phyloP scores from a whole-genome alignment of 805 yeast species.

The Metschnikowia reukaufii region DNA sequence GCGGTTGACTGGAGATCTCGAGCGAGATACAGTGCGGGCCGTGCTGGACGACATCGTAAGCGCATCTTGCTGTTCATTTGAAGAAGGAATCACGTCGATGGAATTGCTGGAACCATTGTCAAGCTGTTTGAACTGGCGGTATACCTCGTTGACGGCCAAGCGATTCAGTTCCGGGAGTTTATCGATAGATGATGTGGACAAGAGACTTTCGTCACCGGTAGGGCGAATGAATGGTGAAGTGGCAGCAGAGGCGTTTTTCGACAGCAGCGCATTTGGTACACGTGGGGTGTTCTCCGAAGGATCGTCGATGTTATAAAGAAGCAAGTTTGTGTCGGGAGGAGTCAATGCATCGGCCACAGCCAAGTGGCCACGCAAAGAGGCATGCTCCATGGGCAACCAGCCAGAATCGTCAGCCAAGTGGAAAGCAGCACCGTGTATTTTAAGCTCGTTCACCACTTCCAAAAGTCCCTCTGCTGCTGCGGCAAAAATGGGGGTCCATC shows the following conservation, averaged over 20 bases:
- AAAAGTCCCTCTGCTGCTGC: constrained; percentile 84
- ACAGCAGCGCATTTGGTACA: constrained; percentile 18
- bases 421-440: constrained; percentile 53
- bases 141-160: constrained; percentile 36
- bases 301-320: constrained; percentile 35
- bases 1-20: constrained; percentile 21
- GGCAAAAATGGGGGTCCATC: constrained; percentile 92
- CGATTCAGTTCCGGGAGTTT: constrained; percentile 36
- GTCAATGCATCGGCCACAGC: constrained; percentile 61
- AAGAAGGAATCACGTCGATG: constrained; percentile 11
- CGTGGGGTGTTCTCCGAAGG: constrained; percentile 32
- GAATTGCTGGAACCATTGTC: constrained; percentile 24
- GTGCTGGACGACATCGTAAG: constrained; percentile 9
- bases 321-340: constrained; percentile 42
- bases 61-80: constrained; percentile 22
- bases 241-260: constrained; percentile 14
- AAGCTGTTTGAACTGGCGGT: constrained; percentile 37
- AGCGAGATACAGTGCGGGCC: constrained; percentile 12
- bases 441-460: constrained; percentile 55
- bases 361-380: constrained; percentile 84
- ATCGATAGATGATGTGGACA: constrained; percentile 36
- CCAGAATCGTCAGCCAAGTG: constrained; percentile 76
- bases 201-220: constrained; percentile 18
- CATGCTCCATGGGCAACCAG: constrained; percentile 98
- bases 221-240: constrained; percentile 19